A percentile compares a stretch with the other conserved stretches of the same genome.
Conservation (phyloP, 805 yeast species). For the Teunomyces tritomae region DNA sequence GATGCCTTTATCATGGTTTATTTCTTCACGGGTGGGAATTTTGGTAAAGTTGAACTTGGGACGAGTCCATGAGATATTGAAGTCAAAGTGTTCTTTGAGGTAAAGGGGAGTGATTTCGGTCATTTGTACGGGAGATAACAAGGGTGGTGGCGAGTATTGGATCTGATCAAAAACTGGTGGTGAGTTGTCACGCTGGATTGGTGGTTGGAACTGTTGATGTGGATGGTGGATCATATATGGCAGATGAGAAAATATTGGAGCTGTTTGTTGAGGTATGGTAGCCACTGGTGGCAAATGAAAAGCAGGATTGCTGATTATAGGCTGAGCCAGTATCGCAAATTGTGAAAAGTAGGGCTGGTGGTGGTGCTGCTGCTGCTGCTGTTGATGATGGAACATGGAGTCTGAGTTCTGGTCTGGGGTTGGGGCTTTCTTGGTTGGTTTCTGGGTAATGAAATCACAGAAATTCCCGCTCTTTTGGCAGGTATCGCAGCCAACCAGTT, state of each 20-base stretch:
- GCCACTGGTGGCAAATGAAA: not conserved
- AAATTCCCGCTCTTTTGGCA: constrained; percentile 19
- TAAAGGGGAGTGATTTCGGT: constrained; percentile 16
- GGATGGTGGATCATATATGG: not conserved
- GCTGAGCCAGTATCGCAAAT: not conserved
- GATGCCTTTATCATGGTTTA: constrained; percentile 15
- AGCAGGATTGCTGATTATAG: not conserved
- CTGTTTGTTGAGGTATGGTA: too few species aligned
- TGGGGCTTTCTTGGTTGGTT: not conserved
- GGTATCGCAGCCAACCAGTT: constrained; percentile 25
- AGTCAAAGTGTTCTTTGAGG: constrained; percentile 21
- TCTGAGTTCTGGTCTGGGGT: not conserved
- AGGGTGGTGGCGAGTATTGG: not conserved
- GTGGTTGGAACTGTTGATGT: not conserved
- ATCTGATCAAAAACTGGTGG: not conserved
- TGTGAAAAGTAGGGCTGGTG: not conserved
- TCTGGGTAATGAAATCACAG: constrained; percentile 14
- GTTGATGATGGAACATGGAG: not conserved
- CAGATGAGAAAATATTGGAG: not conserved
- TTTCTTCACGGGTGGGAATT: constrained; percentile 22
- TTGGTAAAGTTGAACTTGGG: constrained; percentile 18
- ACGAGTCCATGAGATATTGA: constrained; percentile 21
- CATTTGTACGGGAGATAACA: not conserved
- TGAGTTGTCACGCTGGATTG: not conserved
- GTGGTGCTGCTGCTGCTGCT: not conserved